phyloP scores from a whole-genome alignment of 2,329 filamentous ascomycete species.

The Aspergillus sp. region DNA sequence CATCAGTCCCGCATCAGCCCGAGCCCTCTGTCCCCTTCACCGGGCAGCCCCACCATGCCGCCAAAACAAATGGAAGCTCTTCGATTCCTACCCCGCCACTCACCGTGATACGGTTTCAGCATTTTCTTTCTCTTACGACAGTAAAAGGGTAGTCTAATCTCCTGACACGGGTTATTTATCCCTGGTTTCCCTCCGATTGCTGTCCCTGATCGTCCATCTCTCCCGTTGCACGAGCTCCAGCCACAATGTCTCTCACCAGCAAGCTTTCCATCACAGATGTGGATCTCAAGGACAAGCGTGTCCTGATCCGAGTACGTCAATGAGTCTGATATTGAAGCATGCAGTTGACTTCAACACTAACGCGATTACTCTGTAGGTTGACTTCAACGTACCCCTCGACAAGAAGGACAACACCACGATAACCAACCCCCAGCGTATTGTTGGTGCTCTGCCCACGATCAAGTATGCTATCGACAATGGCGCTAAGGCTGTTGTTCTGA shows the following conservation, averaged over 20 bases:
- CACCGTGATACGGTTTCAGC: slow-evolving; percentile 24
- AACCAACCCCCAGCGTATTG: slow-evolving; percentile 98
- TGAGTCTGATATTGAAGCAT: slow-evolving; percentile 13
- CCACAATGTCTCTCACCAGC: slow-evolving; percentile 89
- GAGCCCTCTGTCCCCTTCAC: slow-evolving; percentile 27
- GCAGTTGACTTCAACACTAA: slow-evolving; percentile 8
- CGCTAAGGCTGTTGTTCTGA: slow-evolving; percentile 89
- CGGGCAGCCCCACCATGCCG: slow-evolving; percentile 25
- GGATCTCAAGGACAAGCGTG: slow-evolving; percentile 96
- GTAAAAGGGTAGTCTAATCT: slow-evolving; percentile 1
- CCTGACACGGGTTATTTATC: slow-evolving; percentile 10
- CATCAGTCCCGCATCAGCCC: slow-evolving; percentile 46
- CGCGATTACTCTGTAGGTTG: slow-evolving; percentile 64
- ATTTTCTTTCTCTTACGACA: slow-evolving; percentile 2
- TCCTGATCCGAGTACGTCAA: slow-evolving; percentile 84
- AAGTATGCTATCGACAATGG: slow-evolving; percentile 88
- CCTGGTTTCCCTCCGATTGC: slow-evolving; percentile 5
- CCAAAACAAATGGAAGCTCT: slow-evolving; percentile 15
- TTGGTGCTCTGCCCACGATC: slow-evolving; percentile 91
- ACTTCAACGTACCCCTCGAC: slow-evolving; percentile 99
- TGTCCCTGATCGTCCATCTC: slow-evolving; percentile 10
- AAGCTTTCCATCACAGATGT: slow-evolving; percentile 97
- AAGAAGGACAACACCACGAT: slow-evolving; percentile 72
- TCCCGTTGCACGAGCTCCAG: slow-evolving; percentile 16
- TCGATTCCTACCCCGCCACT: slow-evolving; percentile 23